Evolutionary conservation across 2,329 filamentous ascomycete genomes (phyloP).

Genomic region (Sclerotinia borealis): DNA sequence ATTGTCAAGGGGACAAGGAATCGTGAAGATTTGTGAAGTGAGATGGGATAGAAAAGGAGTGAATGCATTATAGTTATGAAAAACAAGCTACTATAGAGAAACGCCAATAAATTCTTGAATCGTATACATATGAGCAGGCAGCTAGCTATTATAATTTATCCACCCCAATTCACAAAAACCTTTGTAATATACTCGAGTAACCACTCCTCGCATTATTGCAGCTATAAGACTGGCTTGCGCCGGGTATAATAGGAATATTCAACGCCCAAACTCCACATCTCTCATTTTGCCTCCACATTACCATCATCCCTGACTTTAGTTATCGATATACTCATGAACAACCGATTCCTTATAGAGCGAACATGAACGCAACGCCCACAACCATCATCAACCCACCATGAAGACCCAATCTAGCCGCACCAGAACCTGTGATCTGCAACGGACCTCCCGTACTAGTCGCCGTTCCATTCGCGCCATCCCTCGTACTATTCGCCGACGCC

Average conservation of each 20-base stretch:
- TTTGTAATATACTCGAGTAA: neutral
- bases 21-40: too few relatives aligned
- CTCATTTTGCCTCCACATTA: neutral
- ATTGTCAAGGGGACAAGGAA: too few relatives aligned
- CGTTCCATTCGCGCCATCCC: neutral
- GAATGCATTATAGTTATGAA: too few relatives aligned
- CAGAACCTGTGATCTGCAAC: neutral
- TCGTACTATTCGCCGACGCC: neutral
- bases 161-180: neutral
- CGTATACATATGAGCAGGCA: neutral
- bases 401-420: neutral
- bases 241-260: neutral
- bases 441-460: constrained; percentile 1
- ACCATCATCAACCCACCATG: neutral
- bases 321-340: neutral
- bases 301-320: neutral
- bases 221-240: neutral
- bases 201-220: neutral
- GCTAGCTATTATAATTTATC: neutral
- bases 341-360: neutral
- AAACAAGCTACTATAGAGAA: too few relatives aligned
- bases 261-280: neutral
- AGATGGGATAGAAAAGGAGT: too few relatives aligned
- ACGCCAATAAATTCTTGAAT: neutral
- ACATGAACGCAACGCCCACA: neutral